Evolutionary conservation across 2,329 filamentous ascomycete genomes (phyloP), one percentile per base, ranked within the genome.

Genomic region (Ceratocystis ficicola): DNA sequence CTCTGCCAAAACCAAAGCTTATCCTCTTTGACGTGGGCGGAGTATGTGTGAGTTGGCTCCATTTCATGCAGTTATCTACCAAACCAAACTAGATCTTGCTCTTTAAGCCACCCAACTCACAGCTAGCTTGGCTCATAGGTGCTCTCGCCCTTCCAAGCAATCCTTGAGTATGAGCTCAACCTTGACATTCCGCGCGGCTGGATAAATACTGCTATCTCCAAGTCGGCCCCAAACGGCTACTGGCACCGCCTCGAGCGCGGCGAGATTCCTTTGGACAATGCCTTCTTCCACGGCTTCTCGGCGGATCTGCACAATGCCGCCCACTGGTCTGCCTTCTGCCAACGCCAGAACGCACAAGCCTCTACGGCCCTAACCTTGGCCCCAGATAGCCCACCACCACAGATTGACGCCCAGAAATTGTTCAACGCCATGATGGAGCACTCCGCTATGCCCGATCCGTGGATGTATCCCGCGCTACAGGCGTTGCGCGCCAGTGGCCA

Each of bases 1-100:
- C 15, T 15, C 25, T 12, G 30, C 55, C 52, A 59, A 62, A 55
- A 67, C 88, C 89, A 36, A 88, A 88, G 71, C 89, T 89, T 65
- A 78, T 95, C 41, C 80, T 99, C 25, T 97, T 97, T 75, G 94
- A 99, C 76, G 94, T 99, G 70, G 94, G 94, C 48, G 94, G 94
- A 69, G 94, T 99, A 71, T 95, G 90, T 81, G 93, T 96, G 87
- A 80, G 90, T 85, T 32, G 6, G 68, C 64, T 55, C 20, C 46
- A 32, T 67, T 15, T 60, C 36, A 41, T 41, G 36, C 12, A 41
- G 36, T 41, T 12, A 41, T 41, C 36, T 41, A 12, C 36, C 36
- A 41, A 41, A 12, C 36, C 36, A 41, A 41, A 10, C 36, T 41
- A 15, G 36, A 41, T 41, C 10, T 41, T 41, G 36, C 10, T 41